Evolutionary conservation across 2,329 filamentous ascomycete species (phyloP).

Genomic region (Xylaria sp.): DNA sequence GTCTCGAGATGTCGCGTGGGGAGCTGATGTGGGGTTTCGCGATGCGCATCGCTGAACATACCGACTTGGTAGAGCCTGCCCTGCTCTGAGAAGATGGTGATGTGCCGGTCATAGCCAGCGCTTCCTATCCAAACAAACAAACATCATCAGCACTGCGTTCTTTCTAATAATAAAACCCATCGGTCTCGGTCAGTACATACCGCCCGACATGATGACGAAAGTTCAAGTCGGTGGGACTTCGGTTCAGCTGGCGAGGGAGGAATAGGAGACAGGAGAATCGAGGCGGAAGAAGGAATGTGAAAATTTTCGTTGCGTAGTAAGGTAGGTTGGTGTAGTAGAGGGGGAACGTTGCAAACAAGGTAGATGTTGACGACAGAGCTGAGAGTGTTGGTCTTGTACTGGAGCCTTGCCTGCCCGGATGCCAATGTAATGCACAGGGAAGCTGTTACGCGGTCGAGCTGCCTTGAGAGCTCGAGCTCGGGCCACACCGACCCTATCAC

Average conservation of each 20-base stretch:
- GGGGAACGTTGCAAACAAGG: constrained; percentile 12
- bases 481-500: constrained; percentile 34
- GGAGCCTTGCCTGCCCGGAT: constrained; percentile 31
- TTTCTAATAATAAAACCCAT: constrained; percentile 33
- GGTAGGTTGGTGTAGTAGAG: constrained; percentile 19
- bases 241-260: constrained; percentile 24
- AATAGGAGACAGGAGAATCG: not conserved
- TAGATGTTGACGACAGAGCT: constrained; percentile 34
- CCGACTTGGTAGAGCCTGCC: constrained; percentile 99
- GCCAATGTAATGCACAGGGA: constrained; percentile 26
- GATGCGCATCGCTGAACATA: constrained; percentile 62
- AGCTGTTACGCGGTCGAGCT: constrained; percentile 45
- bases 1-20: constrained; percentile 26
- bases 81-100: constrained; percentile 99
- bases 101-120: constrained; percentile 97
- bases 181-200: constrained; percentile 38
- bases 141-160: constrained; percentile 44
- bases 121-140: constrained; percentile 65
- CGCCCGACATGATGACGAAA: constrained; percentile 63
- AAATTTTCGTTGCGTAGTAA: constrained; percentile 8
- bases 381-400: constrained; percentile 10
- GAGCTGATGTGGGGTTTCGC: constrained; percentile 31
- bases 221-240: constrained; percentile 26
- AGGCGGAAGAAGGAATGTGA: not conserved
- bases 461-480: constrained; percentile 43